Percentiles rank a stretch among this genome's conserved stretches.
Conservation (phyloP, 495 filamentous ascomycete genomes). For the Wilcoxina mikolae region DNA sequence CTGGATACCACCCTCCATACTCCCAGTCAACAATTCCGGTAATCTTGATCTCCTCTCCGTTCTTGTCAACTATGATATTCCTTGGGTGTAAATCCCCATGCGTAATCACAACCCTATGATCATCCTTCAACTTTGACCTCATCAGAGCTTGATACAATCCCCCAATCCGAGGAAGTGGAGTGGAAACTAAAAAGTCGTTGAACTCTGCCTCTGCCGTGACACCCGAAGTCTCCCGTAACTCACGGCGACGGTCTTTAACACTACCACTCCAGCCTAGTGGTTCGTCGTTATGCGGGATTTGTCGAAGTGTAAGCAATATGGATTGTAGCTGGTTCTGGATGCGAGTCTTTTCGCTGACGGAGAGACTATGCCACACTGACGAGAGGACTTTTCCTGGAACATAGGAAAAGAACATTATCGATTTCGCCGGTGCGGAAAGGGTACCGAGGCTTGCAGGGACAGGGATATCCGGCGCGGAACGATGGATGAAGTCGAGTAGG, state of each 20-base stretch:
- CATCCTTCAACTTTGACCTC: not conserved
- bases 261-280: constrained; percentile 8
- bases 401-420: not conserved
- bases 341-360: not conserved
- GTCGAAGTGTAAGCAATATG: constrained; percentile 9
- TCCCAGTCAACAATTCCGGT: constrained; percentile 31
- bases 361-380: not conserved
- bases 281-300: not conserved
- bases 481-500: not conserved
- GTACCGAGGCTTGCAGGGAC: not conserved
- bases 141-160: constrained; percentile 7
- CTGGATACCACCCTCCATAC: constrained; percentile 30
- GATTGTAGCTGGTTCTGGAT: constrained; percentile 1
- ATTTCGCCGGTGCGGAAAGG: not conserved
- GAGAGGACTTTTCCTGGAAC: not conserved
- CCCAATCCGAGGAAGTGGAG: not conserved
- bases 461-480: not conserved
- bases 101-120: constrained; percentile 22
- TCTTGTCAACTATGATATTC: constrained; percentile 31
- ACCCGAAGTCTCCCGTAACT: not conserved
- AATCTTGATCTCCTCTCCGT: constrained; percentile 27
- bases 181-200: constrained; percentile 9
- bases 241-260: constrained; percentile 12
- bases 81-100: constrained; percentile 33
- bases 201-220: constrained; percentile 13